These are phyloP conservation scores for Pichia nanzhaoensis DNA, from an alignment of 805 yeast species.

Conservation along the genomic window DNA sequence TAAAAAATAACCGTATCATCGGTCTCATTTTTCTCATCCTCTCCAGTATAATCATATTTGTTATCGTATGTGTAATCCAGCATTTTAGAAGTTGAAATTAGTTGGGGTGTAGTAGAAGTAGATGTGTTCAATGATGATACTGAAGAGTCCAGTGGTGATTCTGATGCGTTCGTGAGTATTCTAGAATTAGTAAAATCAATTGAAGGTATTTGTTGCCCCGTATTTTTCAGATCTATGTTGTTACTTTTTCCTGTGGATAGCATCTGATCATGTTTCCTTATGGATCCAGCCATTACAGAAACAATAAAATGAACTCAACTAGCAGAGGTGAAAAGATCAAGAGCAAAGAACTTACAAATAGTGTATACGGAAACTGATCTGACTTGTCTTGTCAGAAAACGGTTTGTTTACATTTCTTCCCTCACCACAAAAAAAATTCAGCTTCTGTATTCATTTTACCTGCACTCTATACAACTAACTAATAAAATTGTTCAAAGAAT, in stretches of 20 bases:
- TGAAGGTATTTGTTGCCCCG: too few relatives aligned
- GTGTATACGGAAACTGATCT: too few relatives aligned
- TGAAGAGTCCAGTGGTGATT: background rate
- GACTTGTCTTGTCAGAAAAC: too few relatives aligned
- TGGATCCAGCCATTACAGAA: conserved; percentile 8
- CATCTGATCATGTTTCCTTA: background rate
- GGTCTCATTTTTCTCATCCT: conserved; percentile 1
- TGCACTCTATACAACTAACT: background rate
- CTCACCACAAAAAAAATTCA: background rate
- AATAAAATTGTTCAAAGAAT: background rate
- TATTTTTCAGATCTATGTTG: too few relatives aligned
- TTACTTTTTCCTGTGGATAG: background rate
- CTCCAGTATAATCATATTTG: background rate
- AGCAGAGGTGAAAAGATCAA: too few relatives aligned
- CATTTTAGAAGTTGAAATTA: background rate
- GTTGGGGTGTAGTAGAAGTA: background rate
- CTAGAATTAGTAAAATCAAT: too few relatives aligned
- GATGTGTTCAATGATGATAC: background rate
- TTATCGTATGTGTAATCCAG: background rate
- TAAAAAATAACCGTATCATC: conserved; percentile 6
- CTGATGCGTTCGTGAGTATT: too few relatives aligned
- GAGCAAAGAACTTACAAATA: too few relatives aligned
- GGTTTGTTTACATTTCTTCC: conserved; percentile 5
- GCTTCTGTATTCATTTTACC: too few relatives aligned
- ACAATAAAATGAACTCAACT: too few relatives aligned